Base-by-base conservation (phyloP, 1,139 yeast species). In the Scheffersomyces illinoinensis region DNA sequence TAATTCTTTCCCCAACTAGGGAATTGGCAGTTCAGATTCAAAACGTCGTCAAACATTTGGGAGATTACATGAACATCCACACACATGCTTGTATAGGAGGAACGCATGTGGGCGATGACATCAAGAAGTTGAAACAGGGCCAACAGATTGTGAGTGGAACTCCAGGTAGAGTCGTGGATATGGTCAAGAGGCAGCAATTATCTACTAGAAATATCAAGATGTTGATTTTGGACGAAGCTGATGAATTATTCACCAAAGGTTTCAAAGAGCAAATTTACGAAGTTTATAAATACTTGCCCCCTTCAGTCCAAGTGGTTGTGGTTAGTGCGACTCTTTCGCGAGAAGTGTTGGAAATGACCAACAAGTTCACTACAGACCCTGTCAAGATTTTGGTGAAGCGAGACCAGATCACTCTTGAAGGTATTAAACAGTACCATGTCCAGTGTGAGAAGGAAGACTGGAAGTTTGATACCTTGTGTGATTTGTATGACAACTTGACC, bases 81-180 rank as follows among this genome's bases (percentile, higher is more conserved):
- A 88, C 96, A 53, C 95, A 91, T 71, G 97, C 98, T 0, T 91
- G 97, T 73, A 90, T 93, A 58, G 99, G 99, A 54, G 98, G 98
- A 26, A 91, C 91, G 53, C 86, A 87, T 65, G 89, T 91, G 51
- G 92, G 93, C 19, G 91, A 89, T 47, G 98, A 93, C 71, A 76
- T 89, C 54, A 89, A 89, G 70, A 85, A 85, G 63, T 77, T 93
- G 55, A 82, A 84, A 55, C 87, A 84, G 66, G 97, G 97, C 19
- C 95, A 90, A 68, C 97, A 93, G 69, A 87, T 93, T n/a, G 90
- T 95, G 7, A 92, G 97, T 76, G 99, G 98, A 8, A 95, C 99
- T 0, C 99, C 99, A 0, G 99, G 99, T 19, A 83, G 98, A 68
- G 97, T 93, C 4, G 76, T 89, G 50, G 99, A 95, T 75, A 86